Base-by-base conservation (phyloP, 2,329 filamentous ascomycete species). In the Beauveria australis region DNA sequence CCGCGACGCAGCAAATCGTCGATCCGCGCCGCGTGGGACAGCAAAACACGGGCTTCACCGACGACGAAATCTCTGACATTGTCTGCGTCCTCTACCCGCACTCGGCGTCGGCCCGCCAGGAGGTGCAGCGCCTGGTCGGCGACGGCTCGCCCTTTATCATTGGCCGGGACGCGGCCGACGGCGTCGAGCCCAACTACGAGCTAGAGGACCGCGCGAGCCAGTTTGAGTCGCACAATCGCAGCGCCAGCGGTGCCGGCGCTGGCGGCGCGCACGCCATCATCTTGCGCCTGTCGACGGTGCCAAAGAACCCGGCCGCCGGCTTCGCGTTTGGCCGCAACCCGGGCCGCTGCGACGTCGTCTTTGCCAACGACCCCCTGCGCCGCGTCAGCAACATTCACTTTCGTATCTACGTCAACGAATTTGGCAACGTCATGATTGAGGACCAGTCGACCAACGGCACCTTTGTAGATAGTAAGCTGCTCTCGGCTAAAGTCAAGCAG, bases 371-470 rank as follows among this genome's bases (percentile, higher is more conserved):
- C 65, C 82, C 83, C 0, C 78, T 83, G 57, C 88, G 84, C 71
- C 83, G 89, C 48, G 82, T 99, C 62, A 97, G 93, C 78, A 97
- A 97, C 70, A 81, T 89, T n/a, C 94, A 99, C 72, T 99, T 97
- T 72, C 88, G 91, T 58, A 96, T 99, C 63, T 96, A 89, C 70
- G 81, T 96, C 67, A 99, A 95, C 67, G 79, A 86, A n/a, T 85
- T 90, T 64, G 91, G 89, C 30, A 87, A 89, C 61, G 81, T 97
- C 65, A 96, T 99, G 91, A 78, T 97, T 14, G 88, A 96, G 72
- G 94, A 99, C 70, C 83, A 87, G 70, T 97, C 94, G 0, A 97
- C 92, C n/a, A 99, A 97, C 69, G 94, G 94, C 30, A 97, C 94
- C 4, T 79, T 91, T 62, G 91, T 97, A 61, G 92, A 97, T 73